These are phyloP conservation scores for Xenoacremonium recifei DNA, from an alignment of 2,329 filamentous ascomycete genomes.

Conservation along the genomic window DNA sequence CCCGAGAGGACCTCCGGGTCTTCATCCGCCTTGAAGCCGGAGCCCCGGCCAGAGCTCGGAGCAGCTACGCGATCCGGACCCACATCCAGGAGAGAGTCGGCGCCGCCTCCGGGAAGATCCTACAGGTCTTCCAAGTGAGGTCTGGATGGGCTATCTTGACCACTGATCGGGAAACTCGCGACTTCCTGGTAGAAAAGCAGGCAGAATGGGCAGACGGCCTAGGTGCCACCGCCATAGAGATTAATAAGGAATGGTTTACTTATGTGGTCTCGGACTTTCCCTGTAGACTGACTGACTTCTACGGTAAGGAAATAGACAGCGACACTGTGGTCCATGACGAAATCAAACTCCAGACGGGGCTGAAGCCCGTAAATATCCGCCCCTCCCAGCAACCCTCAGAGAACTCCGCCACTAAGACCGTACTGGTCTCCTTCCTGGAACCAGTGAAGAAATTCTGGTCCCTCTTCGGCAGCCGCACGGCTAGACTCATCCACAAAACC, in stretches of 20 bases:
- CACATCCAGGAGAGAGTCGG: constrained; percentile 6
- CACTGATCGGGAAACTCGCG: neutral
- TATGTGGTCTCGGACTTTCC: constrained; percentile 6
- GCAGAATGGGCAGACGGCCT: neutral
- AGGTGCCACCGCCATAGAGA: neutral
- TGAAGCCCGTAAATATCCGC: constrained; percentile 5
- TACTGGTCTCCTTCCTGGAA: constrained; percentile 13
- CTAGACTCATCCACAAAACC: constrained; percentile 8
- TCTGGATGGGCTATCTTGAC: constrained; percentile 1
- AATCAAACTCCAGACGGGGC: constrained; percentile 9
- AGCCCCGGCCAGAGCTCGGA: constrained; percentile 11
- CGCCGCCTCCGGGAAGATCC: constrained; percentile 1
- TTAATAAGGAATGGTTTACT: constrained; percentile 4
- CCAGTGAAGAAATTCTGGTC: constrained; percentile 12
- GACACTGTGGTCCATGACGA: constrained; percentile 2
- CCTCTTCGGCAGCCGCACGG: constrained; percentile 7
- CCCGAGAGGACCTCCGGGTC: constrained; percentile 11
- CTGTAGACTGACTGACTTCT: constrained; percentile 4
- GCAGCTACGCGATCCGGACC: constrained; percentile 6
- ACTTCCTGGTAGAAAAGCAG: neutral
- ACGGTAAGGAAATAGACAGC: constrained; percentile 4
- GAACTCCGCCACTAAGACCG: constrained; percentile 9
- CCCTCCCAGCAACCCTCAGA: constrained; percentile 3
- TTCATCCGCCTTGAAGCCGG: constrained; percentile 13
- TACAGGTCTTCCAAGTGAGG: constrained; percentile 5